These are phyloP conservation scores for Agapanthus africanus DNA, from an alignment of 106 monocot genomes.

Conservation along the genomic window DNA sequence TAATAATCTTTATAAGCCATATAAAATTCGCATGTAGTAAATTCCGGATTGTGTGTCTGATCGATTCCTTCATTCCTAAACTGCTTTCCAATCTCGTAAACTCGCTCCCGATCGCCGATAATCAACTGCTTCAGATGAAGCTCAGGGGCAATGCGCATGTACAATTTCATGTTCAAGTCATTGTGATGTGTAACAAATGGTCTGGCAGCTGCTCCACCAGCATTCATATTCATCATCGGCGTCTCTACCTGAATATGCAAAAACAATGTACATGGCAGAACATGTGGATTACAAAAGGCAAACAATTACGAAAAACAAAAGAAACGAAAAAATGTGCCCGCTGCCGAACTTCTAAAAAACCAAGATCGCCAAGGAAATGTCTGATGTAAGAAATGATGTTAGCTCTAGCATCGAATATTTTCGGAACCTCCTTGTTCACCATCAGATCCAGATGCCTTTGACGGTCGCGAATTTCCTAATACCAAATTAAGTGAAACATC, in stretches of 20 bases:
- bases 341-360: constrained; percentile 66
- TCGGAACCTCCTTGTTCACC: constrained; percentile 79
- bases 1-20: constrained; percentile 96
- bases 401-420: constrained; percentile 78
- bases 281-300: background rate
- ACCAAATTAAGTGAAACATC: constrained; percentile 12
- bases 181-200: constrained; percentile 89
- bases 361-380: constrained; percentile 50
- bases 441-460: constrained; percentile 84
- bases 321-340: background rate
- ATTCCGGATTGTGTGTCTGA: constrained; percentile 97
- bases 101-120: constrained; percentile 77
- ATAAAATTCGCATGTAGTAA: constrained; percentile 95
- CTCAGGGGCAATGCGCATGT: constrained; percentile 91
- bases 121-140: constrained; percentile 80
- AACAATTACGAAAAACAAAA: background rate
- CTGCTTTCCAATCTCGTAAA: constrained; percentile 97
- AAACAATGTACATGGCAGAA: background rate
- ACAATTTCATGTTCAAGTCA: constrained; percentile 85
- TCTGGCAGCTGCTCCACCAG: constrained; percentile 90
- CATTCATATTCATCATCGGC: constrained; percentile 96
- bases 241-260: constrained; percentile 64
- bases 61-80: constrained; percentile 97
- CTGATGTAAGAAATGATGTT: constrained; percentile 57
- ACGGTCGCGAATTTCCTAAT: constrained; percentile 83